phyloP scores from a whole-genome alignment of 441 rosid genomes.

The Pelargonium myrrhifolium region DNA sequence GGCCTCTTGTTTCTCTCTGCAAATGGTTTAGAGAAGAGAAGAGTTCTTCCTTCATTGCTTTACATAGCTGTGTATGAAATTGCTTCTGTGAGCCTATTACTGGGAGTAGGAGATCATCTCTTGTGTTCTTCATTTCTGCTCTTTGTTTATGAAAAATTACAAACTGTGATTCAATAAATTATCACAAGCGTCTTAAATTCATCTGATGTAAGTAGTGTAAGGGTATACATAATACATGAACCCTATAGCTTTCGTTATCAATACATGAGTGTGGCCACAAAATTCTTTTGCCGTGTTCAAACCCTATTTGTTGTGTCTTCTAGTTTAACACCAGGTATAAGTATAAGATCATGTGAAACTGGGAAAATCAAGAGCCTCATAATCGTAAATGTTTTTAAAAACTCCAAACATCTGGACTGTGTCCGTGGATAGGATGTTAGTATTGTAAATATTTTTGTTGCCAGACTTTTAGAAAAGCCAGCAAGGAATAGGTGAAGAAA shows the following conservation, averaged over 20 bases:
- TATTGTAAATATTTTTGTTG: too few species aligned
- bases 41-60: neutral
- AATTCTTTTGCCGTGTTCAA: neutral
- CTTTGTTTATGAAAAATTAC: too few species aligned
- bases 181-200: too few species aligned
- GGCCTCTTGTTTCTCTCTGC: conserved; percentile 5
- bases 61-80: neutral
- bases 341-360: neutral
- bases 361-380: neutral
- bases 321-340: too few species aligned
- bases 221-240: too few species aligned
- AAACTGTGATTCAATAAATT: too few species aligned
- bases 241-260: neutral
- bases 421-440: neutral
- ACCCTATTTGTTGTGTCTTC: neutral
- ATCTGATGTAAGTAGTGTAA: too few species aligned
- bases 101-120: too few species aligned
- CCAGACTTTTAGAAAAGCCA: neutral
- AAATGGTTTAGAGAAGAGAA: neutral
- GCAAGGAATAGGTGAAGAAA: neutral
- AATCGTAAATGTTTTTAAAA: too few species aligned
- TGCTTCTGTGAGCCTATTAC: neutral
- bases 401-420: neutral
- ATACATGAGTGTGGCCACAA: neutral
- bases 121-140: too few species aligned